Conservation (phyloP, 345 rosid genomes). For the Aurinia saxatilis region DNA sequence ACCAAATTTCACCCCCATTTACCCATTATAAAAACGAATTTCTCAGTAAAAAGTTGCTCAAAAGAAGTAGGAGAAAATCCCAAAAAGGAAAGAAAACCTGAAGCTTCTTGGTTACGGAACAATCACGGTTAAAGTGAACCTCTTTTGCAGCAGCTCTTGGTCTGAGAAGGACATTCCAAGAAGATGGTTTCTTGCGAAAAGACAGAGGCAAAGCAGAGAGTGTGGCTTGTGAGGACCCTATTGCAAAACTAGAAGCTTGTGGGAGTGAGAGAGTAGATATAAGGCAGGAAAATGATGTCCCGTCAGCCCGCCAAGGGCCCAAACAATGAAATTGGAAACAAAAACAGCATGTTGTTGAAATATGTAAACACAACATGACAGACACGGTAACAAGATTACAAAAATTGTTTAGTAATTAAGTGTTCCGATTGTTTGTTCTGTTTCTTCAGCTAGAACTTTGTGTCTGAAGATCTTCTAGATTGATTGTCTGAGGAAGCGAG, state of each 20-base stretch:
- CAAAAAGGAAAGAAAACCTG: constrained; percentile 38
- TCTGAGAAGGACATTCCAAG: constrained; percentile 10
- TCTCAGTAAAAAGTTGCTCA: background rate
- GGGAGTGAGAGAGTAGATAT: too few relatives aligned
- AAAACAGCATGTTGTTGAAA: too few relatives aligned
- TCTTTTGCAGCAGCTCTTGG: constrained; percentile 64
- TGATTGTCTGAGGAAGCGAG: constrained; percentile 61
- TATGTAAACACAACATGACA: too few relatives aligned
- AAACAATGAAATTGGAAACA: too few relatives aligned
- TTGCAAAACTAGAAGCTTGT: too few relatives aligned
- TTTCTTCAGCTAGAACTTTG: too few relatives aligned
- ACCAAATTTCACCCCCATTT: constrained; percentile 24
- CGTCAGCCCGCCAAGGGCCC: too few relatives aligned
- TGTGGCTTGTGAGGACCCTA: constrained; percentile 48
- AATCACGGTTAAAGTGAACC: constrained; percentile 76
- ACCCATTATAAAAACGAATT: background rate
- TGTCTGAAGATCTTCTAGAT: too few relatives aligned
- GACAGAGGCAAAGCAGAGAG: constrained; percentile 48
- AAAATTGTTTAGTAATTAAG: too few relatives aligned
- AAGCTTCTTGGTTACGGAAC: constrained; percentile 74
- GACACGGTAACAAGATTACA: too few relatives aligned
- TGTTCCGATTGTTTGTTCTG: too few relatives aligned
- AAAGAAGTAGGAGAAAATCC: background rate
- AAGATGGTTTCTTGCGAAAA: constrained; percentile 25
- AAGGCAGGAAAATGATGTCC: too few relatives aligned